Percentiles rank a stretch among this genome's conserved stretches.
These are phyloP conservation scores for Colletotrichum siamense DNA, from an alignment of 2,329 filamentous ascomycete genomes.

Conservation along the genomic window DNA sequence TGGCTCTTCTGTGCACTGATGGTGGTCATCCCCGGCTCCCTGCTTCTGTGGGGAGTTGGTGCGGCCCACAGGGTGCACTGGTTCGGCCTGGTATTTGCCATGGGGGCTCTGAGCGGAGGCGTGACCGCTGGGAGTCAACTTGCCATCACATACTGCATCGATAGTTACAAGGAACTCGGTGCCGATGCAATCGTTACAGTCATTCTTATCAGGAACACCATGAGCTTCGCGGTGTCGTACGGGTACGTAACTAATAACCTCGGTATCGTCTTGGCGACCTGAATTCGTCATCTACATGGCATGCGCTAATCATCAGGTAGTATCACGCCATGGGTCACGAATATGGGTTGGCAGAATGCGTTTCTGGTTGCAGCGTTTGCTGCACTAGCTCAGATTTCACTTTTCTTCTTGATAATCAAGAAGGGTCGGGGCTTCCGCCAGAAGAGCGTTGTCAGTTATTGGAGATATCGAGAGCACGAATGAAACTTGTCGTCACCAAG, in stretches of 20 bases:
- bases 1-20: conserved; percentile 39
- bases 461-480: neutral
- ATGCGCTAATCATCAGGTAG: neutral
- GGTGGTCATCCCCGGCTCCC: neutral
- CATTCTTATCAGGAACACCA: conserved; percentile 44
- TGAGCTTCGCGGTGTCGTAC: conserved; percentile 40
- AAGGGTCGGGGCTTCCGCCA: neutral
- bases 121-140: conserved; percentile 40
- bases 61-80: conserved; percentile 43
- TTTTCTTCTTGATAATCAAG: conserved; percentile 6
- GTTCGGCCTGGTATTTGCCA: conserved; percentile 46
- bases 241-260: conserved; percentile 34
- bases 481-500: neutral
- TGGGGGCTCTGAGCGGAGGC: conserved; percentile 38
- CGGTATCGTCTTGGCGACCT: neutral
- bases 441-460: neutral
- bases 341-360: neutral
- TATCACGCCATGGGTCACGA: conserved; percentile 2
- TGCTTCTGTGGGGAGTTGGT: conserved; percentile 34
- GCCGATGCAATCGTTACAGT: conserved; percentile 44
- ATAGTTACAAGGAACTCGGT: conserved; percentile 44
- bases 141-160: conserved; percentile 44
- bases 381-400: neutral
- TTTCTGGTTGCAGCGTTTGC: conserved; percentile 1
- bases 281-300: neutral